Conservation (phyloP, 805 yeast species). For the Kuraishia hungarica region DNA sequence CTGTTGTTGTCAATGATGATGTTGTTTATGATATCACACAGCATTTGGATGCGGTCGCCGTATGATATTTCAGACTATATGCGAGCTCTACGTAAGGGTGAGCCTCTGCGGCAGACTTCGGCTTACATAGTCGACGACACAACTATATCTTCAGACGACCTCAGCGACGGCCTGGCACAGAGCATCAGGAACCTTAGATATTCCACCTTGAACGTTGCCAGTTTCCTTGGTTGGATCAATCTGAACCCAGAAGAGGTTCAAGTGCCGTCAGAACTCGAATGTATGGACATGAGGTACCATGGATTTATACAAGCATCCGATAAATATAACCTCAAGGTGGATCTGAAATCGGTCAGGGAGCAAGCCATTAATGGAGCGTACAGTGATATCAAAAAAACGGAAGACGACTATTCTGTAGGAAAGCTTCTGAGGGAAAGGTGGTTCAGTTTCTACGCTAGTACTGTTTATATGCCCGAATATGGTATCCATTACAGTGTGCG, state of each 20-base stretch:
- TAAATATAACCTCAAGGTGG: background rate
- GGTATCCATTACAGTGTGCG: constrained; percentile 33
- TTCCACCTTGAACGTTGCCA: constrained; percentile 1
- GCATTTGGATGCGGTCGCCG: background rate
- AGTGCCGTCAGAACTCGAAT: background rate
- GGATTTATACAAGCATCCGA: constrained; percentile 1
- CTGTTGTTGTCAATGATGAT: background rate
- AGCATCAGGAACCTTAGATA: background rate
- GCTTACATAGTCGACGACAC: background rate
- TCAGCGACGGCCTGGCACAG: background rate
- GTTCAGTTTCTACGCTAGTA: constrained; percentile 4
- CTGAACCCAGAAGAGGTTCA: background rate
- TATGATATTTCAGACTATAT: background rate
- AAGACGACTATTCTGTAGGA: background rate
- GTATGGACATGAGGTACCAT: constrained; percentile 1
- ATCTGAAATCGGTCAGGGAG: background rate
- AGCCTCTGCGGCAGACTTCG: background rate
- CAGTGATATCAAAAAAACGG: background rate
- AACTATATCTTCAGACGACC: background rate
- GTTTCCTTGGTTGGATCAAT: background rate
- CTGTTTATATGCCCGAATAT: constrained; percentile 31
- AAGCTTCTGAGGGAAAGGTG: constrained; percentile 2
- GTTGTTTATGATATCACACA: background rate
- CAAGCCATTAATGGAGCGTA: background rate
- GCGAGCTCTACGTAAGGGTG: background rate